Evolutionary conservation across 2,329 filamentous ascomycete species (phyloP).

Genomic region (Fusarium sp.): DNA sequence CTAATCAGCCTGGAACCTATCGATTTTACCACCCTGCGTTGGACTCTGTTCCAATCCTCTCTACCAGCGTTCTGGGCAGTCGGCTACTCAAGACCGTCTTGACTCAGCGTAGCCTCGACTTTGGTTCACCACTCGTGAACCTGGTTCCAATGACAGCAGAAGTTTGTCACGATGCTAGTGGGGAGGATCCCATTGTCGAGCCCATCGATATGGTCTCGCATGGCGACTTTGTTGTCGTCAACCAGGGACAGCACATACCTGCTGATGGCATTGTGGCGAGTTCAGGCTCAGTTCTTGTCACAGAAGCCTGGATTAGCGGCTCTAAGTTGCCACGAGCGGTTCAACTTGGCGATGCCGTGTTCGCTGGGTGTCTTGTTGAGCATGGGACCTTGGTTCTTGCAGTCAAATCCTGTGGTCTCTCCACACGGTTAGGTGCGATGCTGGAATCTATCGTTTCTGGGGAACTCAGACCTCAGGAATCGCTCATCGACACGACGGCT

Average conservation of each 20-base stretch:
- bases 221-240: background rate
- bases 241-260: background rate
- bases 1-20: background rate
- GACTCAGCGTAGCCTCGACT: background rate
- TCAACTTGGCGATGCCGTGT: background rate
- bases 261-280: background rate
- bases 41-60: background rate
- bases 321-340: background rate
- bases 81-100: background rate
- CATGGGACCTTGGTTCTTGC: background rate
- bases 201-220: background rate
- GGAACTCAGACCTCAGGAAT: background rate
- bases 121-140: background rate
- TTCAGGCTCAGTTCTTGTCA: background rate
- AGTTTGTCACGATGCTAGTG: background rate
- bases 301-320: background rate
- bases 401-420: background rate
- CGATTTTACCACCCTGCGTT: background rate
- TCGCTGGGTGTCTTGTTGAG: background rate
- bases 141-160: background rate
- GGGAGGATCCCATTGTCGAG: background rate
- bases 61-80: background rate
- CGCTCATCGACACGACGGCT: background rate
- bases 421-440: background rate
- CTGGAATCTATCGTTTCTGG: background rate